Base-by-base conservation (phyloP, 495 filamentous ascomycete species). In the Chaetomium fimeti region DNA sequence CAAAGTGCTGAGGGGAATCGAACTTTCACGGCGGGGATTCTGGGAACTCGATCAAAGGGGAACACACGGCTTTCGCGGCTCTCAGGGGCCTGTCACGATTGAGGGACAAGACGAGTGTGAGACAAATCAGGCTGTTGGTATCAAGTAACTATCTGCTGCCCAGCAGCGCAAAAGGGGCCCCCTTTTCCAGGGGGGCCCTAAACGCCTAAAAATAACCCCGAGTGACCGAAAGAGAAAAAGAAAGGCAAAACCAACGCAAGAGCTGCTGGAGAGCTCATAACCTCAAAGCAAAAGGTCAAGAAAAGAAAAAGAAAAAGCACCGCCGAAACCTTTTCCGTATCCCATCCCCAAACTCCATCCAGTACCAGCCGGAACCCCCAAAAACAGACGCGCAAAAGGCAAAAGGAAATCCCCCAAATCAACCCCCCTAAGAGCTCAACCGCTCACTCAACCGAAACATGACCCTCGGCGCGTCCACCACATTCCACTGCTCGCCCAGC, bases 401-500 rank as follows among this genome's bases (percentile, higher is more conserved):
- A 3, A 20, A 32, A 57, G n/a, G n/a, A 28, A 25, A 57, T n/a
- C n/a, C n/a, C n/a, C n/a, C n/a, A n/a, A n/a, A n/a, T n/a, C n/a
- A 11, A 1, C 32, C 32, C 32, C 18, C 18, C 36, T 45, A 77
- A 11, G 75, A 76, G 20, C 66, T 70, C 18, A 77, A 55, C 61
- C 75, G 57, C 66, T 77, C 74, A 61, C 67, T 71, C 49, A 76
- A 29, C 42, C 61, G 65, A 57, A 76, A 77, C 28, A 60, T 18
- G 5, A 76, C 29, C 55, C 64, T 70, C 2, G 72, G 74, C 60
- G 62, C 64, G 20, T 72, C 69, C 36, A 65, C 68, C 38, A 76
- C 62, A 56, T 76, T 75, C 75, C 75, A 78, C 27, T 56, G 52
- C 59, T 74, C 72, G 18, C 66, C 69, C n/a, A 75, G 40, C 32